Conservation (phyloP, 345 rosid species). For the Corchorus capsularis region DNA sequence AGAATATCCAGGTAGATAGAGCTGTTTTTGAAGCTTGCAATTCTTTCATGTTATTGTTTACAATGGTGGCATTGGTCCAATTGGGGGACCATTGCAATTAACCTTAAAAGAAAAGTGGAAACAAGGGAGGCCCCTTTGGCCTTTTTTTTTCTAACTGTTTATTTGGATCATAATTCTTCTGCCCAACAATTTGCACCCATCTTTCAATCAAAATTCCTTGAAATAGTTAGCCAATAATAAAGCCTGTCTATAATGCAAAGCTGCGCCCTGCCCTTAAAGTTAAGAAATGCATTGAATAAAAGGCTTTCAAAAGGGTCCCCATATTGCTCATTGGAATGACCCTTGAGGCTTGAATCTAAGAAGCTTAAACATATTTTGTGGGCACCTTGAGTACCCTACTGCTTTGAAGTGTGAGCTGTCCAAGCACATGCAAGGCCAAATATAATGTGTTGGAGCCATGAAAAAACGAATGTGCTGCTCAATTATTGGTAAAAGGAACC, state of each 20-base stretch:
- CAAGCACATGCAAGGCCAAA: conserved; percentile 33
- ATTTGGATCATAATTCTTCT: conserved; percentile 27
- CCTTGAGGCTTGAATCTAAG: background rate
- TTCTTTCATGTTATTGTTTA: conserved; percentile 4
- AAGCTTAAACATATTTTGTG: conserved; percentile 24
- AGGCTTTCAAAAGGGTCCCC: conserved; percentile 11
- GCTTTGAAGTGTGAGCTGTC: conserved; percentile 36
- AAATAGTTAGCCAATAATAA: conserved; percentile 14
- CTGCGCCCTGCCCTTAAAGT: conserved; percentile 13
- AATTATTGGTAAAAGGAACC: conserved; percentile 30
- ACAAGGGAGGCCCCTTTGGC: background rate
- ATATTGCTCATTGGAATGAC: too few species aligned
- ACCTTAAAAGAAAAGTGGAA: background rate
- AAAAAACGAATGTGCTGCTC: background rate
- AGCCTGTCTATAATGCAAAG: conserved; percentile 4
- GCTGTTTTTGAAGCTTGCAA: conserved; percentile 9
- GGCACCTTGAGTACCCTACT: conserved; percentile 25
- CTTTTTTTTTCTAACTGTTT: background rate
- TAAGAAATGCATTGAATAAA: conserved; percentile 20
- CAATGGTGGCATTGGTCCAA: background rate
- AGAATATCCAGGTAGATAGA: background rate
- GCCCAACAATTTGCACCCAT: background rate
- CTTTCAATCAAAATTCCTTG: background rate
- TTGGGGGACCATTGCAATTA: conserved; percentile 25
- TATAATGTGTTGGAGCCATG: background rate